phyloP scores from a whole-genome alignment of 2,329 filamentous ascomycete species.

The Westerdykella aurantiaca region DNA sequence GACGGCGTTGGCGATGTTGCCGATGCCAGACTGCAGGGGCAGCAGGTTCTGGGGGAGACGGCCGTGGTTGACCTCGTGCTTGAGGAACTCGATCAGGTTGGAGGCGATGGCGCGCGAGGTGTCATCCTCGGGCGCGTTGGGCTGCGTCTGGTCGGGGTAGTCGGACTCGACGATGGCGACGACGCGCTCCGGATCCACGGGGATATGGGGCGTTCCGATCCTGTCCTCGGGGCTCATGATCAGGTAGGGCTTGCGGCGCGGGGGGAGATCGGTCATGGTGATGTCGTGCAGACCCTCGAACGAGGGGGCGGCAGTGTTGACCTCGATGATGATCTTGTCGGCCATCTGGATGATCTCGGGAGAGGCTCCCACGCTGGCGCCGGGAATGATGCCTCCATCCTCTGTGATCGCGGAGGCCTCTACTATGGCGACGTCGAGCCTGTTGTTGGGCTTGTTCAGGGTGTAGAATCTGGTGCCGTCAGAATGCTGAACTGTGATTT shows the following conservation, averaged over 20 bases:
- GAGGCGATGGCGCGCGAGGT: constrained; percentile 65
- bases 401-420: constrained; percentile 83
- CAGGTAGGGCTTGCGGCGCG: constrained; percentile 74
- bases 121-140: constrained; percentile 72
- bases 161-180: constrained; percentile 80
- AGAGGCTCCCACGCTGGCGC: constrained; percentile 77
- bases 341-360: constrained; percentile 86
- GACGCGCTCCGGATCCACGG: constrained; percentile 77
- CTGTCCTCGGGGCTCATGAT: constrained; percentile 82
- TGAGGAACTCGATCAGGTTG: constrained; percentile 78
- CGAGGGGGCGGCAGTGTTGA: constrained; percentile 78
- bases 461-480: constrained; percentile 68
- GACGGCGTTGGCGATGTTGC: constrained; percentile 90
- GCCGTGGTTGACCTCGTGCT: constrained; percentile 75
- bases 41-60: constrained; percentile 71
- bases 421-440: constrained; percentile 75
- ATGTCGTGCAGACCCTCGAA: constrained; percentile 90
- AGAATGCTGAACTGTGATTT: neutral
- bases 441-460: constrained; percentile 66
- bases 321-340: constrained; percentile 88
- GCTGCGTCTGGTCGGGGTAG: constrained; percentile 70
- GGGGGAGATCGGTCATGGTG: constrained; percentile 79
- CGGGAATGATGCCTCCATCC: constrained; percentile 82
- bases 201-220: constrained; percentile 76
- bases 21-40: constrained; percentile 81